Evolutionary conservation across 202 grass and related monocot species (phyloP).

Genomic region (Schoenoplectus tabernaemontani): DNA sequence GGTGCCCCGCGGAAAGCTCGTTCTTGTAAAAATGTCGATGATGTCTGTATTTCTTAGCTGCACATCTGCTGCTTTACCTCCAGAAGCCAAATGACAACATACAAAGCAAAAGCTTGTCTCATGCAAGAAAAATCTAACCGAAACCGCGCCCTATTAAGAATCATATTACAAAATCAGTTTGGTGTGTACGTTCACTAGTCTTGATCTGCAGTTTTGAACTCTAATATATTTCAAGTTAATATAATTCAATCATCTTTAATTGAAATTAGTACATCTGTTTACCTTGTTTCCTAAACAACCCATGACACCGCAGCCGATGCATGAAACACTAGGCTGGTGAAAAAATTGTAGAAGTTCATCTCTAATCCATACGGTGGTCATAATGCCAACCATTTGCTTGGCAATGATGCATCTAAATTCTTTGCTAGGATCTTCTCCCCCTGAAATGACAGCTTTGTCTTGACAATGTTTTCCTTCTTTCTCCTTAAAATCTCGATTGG

Average conservation of each 20-base stretch:
- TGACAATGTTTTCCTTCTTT: not conserved
- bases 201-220: not conserved
- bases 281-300: conserved; percentile 98
- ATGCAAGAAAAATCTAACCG: conserved; percentile 64
- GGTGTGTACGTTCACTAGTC: not conserved
- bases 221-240: not conserved
- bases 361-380: conserved; percentile 61
- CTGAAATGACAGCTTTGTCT: conserved; percentile 29
- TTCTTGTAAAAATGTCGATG: conserved; percentile 61
- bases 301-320: conserved; percentile 83
- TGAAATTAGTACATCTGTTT: not conserved
- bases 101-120: conserved; percentile 86
- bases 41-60: conserved; percentile 65
- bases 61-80: conserved; percentile 80
- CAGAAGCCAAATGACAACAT: conserved; percentile 93
- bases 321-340: conserved; percentile 55
- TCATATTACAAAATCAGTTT: conserved; percentile 15
- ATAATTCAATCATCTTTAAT: not conserved
- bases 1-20: conserved; percentile 42
- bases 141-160: conserved; percentile 67
- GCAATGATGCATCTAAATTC: conserved; percentile 69
- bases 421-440: conserved; percentile 10
- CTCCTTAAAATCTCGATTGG: not conserved
- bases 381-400: conserved; percentile 96
- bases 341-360: conserved; percentile 47